phyloP scores from a whole-genome alignment of 2,329 filamentous ascomycete species.

The Xenosphaeropsis pyriputrescens region DNA sequence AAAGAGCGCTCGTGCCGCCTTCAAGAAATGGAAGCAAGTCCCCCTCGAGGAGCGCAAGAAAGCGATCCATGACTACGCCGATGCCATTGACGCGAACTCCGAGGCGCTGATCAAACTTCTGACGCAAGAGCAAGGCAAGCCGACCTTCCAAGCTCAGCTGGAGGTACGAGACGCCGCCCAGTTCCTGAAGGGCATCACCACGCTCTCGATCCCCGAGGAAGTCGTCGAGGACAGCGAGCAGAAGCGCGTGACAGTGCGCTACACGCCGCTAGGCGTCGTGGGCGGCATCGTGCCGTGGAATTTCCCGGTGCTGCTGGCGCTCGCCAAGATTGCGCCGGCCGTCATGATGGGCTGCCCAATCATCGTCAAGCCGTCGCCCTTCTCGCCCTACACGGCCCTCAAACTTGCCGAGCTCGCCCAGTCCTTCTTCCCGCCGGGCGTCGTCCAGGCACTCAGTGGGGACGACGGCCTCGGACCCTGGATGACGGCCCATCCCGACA shows the following conservation, averaged over 20 bases:
- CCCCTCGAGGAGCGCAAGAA: conserved; percentile 26
- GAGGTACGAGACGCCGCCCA: not conserved
- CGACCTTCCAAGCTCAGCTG: conserved; percentile 8
- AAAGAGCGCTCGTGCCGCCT: conserved; percentile 26
- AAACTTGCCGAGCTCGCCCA: conserved; percentile 34
- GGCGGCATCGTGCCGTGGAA: conserved; percentile 46
- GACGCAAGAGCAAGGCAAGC: conserved; percentile 36
- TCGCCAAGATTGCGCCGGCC: conserved; percentile 21
- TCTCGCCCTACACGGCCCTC: conserved; percentile 32
- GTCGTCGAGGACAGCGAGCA: conserved; percentile 1
- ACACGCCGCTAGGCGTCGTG: conserved; percentile 15
- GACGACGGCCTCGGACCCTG: conserved; percentile 34
- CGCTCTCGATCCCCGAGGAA: conserved; percentile 1
- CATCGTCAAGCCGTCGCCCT: conserved; percentile 35
- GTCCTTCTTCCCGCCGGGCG: conserved; percentile 31
- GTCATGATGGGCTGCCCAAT: conserved; percentile 33
- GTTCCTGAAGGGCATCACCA: conserved; percentile 1
- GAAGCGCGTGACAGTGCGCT: conserved; percentile 15
- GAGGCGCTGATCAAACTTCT: conserved; percentile 29
- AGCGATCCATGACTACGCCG: conserved; percentile 17
- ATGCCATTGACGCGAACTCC: conserved; percentile 12
- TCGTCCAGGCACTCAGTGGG: conserved; percentile 36
- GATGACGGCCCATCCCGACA: conserved; percentile 33
- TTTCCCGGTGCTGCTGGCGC: conserved; percentile 26
- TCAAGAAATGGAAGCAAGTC: conserved; percentile 28